These are phyloP conservation scores for Cladophialophora bantiana DNA, from an alignment of 2,329 filamentous ascomycete species.

Conservation along the genomic window DNA sequence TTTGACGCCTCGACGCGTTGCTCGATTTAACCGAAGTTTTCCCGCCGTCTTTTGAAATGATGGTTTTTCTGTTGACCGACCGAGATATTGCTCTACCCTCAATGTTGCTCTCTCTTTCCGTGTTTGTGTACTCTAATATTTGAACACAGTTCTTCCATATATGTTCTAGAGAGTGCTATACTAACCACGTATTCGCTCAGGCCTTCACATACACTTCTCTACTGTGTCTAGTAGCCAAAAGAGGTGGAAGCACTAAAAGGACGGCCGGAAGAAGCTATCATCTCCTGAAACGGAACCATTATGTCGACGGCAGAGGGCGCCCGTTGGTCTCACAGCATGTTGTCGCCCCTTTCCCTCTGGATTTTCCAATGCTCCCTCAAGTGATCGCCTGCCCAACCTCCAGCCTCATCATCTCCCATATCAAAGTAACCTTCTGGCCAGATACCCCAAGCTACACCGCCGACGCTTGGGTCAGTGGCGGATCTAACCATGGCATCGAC, in stretches of 20 bases:
- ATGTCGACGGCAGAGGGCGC: background rate
- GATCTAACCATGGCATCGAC: constrained; percentile 20
- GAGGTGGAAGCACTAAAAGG: too few relatives aligned
- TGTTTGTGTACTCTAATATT: background rate
- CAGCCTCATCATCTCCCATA: constrained; percentile 14
- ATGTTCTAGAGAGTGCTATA: background rate
- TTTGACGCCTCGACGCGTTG: constrained; percentile 1
- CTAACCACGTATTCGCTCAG: background rate
- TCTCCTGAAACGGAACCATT: background rate
- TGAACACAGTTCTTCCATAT: background rate
- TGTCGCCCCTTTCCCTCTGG: constrained; percentile 9
- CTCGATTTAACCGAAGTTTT: background rate
- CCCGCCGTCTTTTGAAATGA: background rate
- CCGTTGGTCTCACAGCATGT: background rate
- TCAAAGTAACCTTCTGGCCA: constrained; percentile 16
- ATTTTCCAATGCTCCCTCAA: constrained; percentile 13
- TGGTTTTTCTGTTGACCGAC: background rate
- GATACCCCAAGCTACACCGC: constrained; percentile 13
- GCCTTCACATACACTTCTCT: background rate
- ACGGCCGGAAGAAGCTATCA: background rate
- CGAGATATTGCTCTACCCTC: too few relatives aligned
- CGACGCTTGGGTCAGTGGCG: constrained; percentile 18
- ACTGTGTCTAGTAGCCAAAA: background rate
- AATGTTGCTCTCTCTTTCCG: background rate
- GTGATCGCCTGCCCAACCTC: constrained; percentile 11